Evolutionary conservation across 2,329 filamentous ascomycete species (phyloP), one percentile per base, ranked within the genome.

Genomic region (Xylariaceae sp.): DNA sequence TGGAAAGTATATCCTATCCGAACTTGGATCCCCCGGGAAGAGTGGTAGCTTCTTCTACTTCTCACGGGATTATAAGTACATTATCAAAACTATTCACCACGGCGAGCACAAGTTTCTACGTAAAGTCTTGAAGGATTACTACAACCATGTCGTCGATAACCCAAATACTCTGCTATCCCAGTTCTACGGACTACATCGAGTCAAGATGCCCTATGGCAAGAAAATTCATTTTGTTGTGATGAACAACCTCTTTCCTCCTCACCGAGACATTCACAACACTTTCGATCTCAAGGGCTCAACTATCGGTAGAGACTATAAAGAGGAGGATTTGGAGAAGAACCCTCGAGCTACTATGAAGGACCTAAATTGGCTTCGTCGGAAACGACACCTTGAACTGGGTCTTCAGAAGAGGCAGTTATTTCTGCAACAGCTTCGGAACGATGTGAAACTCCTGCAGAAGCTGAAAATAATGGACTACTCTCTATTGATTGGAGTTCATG

Each of bases 11-110:
- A 97, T 99, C 51, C 80, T 99, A 60, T 97, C 94, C 5, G 94
- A 99, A 72, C 81, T 99, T 54, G 94, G 94, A 34, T 97, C 94
- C 3, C 94, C 94, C 1, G 94, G 94, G 56, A 99, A 99, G 77
- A 96, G 92, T 71, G 94, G 94, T 61, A 97, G 92, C 72, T 99
- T 99, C 76, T 99, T 99, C 76, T 99, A 99, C 78, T 99, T 97
- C 74, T 97, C 94, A 45, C 83, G 94, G 66, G 94, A 99, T 74
- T 99, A 99, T 80, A 97, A 96, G 74, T 99, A 99, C 74, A 99
- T 99, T 74, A 99, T 99, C 81, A 99, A 99, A 75, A 99, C 94
- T 19, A 97, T 99, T 63, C 94, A 99, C 70, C 94, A 97, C 66
- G 84, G 85, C 63, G 94, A 99, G 72, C 89, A 92, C 76, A 92